Conservation (phyloP, 441 rosid species). For the Eutrema salsugineum region DNA sequence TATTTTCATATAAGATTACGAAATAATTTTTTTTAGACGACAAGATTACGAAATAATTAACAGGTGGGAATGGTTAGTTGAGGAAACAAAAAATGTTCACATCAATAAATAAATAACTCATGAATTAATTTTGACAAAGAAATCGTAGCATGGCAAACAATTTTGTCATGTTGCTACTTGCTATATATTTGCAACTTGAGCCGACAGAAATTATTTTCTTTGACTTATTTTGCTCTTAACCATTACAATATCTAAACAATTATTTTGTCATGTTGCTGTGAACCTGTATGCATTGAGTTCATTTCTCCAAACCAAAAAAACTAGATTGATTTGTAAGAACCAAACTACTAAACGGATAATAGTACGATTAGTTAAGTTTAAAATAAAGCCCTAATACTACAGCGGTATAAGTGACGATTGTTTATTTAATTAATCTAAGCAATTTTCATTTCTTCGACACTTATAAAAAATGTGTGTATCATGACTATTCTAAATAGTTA, state of each 20-base stretch:
- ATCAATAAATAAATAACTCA: conserved; percentile 10
- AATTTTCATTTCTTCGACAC: too few relatives aligned
- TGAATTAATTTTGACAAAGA: conserved; percentile 7
- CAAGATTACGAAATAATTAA: background rate
- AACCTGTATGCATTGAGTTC: too few relatives aligned
- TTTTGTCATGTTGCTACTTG: background rate
- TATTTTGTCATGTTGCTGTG: background rate
- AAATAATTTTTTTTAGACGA: too few relatives aligned
- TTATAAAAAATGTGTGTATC: too few relatives aligned
- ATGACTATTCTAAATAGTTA: too few relatives aligned
- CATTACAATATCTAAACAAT: background rate
- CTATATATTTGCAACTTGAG: conserved; percentile 18
- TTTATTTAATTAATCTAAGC: too few relatives aligned
- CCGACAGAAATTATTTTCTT: conserved; percentile 22
- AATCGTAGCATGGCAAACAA: background rate
- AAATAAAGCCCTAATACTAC: too few relatives aligned
- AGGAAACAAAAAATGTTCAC: conserved; percentile 9
- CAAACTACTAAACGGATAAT: too few relatives aligned
- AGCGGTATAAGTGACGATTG: too few relatives aligned
- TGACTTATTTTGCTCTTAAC: background rate
- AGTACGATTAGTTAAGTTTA: too few relatives aligned
- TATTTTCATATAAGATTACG: background rate
- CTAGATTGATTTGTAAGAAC: too few relatives aligned
- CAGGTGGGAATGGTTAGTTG: conserved; percentile 13
- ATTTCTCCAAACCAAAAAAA: too few relatives aligned